Conservation (phyloP, 2,329 filamentous ascomycete genomes). For the Neophaeococcomyces aloes region DNA sequence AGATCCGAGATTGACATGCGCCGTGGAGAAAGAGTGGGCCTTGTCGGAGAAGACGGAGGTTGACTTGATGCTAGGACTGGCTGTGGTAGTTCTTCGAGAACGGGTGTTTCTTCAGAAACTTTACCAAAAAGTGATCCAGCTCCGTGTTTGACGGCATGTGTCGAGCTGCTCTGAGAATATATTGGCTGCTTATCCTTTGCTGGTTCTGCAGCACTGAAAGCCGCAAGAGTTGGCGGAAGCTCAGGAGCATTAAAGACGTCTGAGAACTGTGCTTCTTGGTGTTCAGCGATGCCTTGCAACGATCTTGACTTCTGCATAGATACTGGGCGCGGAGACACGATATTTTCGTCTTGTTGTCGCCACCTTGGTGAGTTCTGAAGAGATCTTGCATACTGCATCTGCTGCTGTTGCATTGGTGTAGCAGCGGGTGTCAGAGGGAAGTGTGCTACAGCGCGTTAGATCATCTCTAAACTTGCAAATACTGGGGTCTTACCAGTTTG, state of each 20-base stretch:
- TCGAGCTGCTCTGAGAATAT: slow-evolving; percentile 10
- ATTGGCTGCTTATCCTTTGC: slow-evolving; percentile 8
- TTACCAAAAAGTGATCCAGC: slow-evolving; percentile 10
- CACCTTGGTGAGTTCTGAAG: slow-evolving; percentile 32
- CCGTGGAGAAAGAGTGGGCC: slow-evolving; percentile 32
- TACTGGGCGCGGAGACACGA: slow-evolving; percentile 26
- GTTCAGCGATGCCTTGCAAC: slow-evolving; percentile 46
- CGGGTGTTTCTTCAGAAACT: slow-evolving; percentile 7
- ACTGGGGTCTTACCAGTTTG: slow-evolving; percentile 42
- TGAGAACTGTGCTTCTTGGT: slow-evolving; percentile 46
- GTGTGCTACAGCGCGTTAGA: slow-evolving; percentile 39
- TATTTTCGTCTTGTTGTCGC: slow-evolving; percentile 25
- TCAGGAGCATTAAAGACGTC: slow-evolving; percentile 49
- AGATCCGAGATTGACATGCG: slow-evolving; percentile 38
- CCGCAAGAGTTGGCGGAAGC: slow-evolving; percentile 38
- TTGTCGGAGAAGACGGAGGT: slow-evolving; percentile 23
- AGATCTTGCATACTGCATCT: slow-evolving; percentile 30
- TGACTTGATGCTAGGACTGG: slow-evolving; percentile 18
- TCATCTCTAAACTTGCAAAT: not conserved
- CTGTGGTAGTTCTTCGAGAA: slow-evolving; percentile 12
- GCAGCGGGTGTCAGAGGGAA: slow-evolving; percentile 59
- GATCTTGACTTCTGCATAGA: slow-evolving; percentile 38
- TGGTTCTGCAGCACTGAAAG: slow-evolving; percentile 21
- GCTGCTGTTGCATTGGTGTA: slow-evolving; percentile 31
- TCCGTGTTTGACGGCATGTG: not conserved